Evolutionary conservation across 2,329 filamentous ascomycete genomes (phyloP), one percentile per base, ranked within the genome.

Genomic region (Zymoseptoria passerinii): DNA sequence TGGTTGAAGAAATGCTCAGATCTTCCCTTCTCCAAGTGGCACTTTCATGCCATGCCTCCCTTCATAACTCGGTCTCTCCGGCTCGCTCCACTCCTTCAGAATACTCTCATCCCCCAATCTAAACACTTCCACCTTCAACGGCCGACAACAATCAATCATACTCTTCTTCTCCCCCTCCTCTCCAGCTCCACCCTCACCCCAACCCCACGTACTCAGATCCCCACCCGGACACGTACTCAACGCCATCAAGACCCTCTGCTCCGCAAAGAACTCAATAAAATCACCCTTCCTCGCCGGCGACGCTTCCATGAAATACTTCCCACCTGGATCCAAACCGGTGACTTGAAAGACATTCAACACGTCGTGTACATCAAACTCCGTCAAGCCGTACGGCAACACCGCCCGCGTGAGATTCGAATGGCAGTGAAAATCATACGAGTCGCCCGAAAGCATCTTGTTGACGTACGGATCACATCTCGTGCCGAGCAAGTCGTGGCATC

Each of bases 391-490:
- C 0, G 86, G 85, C 1, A 85, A 61, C 2, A 94, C 82, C 0
- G 90, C 87, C 3, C 90, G 82, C 1, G 83, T 84, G 9, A 95
- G 80, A 71, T 95, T 95, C 1, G 86, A 90, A 68, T 92, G 89
- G 72, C 90, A 95, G 71, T 94, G 89, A 72, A 83, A 92, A 71
- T 94, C 86, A 70, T 90, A 94, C 29, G 79, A 78, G 53, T 82
- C 79, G n/a, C 84, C 84, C 3, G 81, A 83, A 55, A 95, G 81
- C 62, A 94, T 80, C 44, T 82, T 78, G 71, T 89, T 90, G 70
- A 94, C 86, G 92, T 94, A 95, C 1, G 89, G 89, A 73, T 94
- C 90, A 73, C 90, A 95, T 50, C 90, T 78, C 27, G 89, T 95
- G 40, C 89, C 90, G 3, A 95, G 76, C 20, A 95, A 76, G 74